A percentile compares a stretch with the other conserved stretches of the same genome.
phyloP scores from a whole-genome alignment of 768 basidiomycete species.

The Favolaschia claudopus region DNA sequence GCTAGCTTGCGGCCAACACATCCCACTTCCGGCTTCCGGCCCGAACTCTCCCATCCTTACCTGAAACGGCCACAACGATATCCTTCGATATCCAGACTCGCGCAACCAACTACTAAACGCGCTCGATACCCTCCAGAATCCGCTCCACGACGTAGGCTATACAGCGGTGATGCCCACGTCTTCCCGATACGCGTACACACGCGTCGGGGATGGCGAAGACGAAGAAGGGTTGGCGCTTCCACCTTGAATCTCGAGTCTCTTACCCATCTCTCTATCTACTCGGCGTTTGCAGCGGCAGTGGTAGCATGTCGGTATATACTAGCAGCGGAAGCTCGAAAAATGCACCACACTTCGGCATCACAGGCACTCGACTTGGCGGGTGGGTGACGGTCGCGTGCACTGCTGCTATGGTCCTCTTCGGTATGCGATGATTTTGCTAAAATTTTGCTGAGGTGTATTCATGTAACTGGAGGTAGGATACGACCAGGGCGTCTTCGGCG shows the following conservation, averaged over 20 bases:
- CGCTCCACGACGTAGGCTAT: neutral
- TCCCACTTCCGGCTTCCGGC: too few species aligned
- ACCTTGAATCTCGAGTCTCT: too few species aligned
- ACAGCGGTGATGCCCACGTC: constrained; percentile 22
- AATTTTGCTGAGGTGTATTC: neutral
- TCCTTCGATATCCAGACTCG: too few species aligned
- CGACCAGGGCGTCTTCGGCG: constrained; percentile 62
- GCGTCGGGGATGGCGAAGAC: constrained; percentile 20
- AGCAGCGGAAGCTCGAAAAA: constrained; percentile 20
- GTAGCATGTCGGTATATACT: constrained; percentile 11
- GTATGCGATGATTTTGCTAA: constrained; percentile 29
- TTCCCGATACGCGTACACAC: constrained; percentile 26
- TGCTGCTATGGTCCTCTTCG: constrained; percentile 60
- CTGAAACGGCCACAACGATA: too few species aligned
- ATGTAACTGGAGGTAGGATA: constrained; percentile 43
- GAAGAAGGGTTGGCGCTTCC: constrained; percentile 14
- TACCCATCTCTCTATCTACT: neutral
- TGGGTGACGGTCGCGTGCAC: constrained; percentile 60
- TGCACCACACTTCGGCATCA: constrained; percentile 56
- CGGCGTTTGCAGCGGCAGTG: neutral
- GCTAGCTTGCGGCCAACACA: too few species aligned
- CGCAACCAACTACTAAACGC: too few species aligned
- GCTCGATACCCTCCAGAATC: neutral
- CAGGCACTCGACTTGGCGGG: constrained; percentile 50
- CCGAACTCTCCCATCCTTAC: too few species aligned